Evolutionary conservation across 208 protist species (phyloP), one percentile per base, ranked within the genome.

Genomic region (Borovskyia barvae): DNA sequence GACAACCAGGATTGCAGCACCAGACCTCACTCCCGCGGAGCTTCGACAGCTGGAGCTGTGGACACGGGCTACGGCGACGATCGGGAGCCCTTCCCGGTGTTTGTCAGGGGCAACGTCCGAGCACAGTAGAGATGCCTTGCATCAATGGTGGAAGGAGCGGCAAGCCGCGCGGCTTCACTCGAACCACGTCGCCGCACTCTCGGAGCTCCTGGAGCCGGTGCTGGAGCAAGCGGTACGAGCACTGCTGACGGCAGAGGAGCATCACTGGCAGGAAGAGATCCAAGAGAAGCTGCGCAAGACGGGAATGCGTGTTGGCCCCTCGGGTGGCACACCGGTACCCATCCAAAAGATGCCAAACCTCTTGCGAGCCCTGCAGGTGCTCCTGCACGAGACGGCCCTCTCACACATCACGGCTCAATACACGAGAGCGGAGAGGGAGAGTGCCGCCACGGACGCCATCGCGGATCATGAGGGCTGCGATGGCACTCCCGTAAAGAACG

Each of bases 111-210:
- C 48, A 12, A 14, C 9, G 3, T 19, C 28, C 12, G 14, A 22
- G 20, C 40, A 55, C 47, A 26, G 33, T 17, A 46, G 35, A 37
- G 53, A 48, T 35, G 26, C 56, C 20, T 59, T 94, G 33, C 87
- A 91, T 33, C 57, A 65, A 22, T 76, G 60, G 66, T 94, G 83
- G 83, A 72, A 75, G 2, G 30, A 61, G 4, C 77, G 87, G 15
- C 72, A 83, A 52, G 55, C 69, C 12, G 53, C 52, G 47, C 77
- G 83, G 6, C 22, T 71, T 22, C 36, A 62, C 1, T 42, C 75
- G 8, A 47, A 61, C 11, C 57, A 77, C 37, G 47, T 55, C 1
- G 58, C 46, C 5, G 55, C 41, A 9, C n/a, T 94, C 1, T 72
- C 71, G 12, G 41, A 65, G 5, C 45, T 58, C 5, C 46, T 94